phyloP scores from a whole-genome alignment of 2,329 filamentous ascomycete species.

The Trichoderma harzianum region DNA sequence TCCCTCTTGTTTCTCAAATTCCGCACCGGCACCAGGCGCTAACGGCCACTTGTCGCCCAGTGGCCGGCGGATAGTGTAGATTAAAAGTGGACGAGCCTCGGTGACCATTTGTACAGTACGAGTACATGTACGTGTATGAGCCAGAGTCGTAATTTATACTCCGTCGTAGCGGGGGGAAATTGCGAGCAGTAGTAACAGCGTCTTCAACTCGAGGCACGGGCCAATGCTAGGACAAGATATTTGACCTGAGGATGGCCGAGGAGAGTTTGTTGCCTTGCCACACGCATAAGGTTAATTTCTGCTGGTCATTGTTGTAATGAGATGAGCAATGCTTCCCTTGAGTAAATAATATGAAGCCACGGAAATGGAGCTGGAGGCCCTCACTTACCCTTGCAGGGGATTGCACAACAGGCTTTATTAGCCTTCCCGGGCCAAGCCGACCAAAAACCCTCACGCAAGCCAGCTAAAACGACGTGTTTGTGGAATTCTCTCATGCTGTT shows the following conservation, averaged over 20 bases:
- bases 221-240: background rate
- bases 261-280: background rate
- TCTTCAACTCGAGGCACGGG: background rate
- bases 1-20: background rate
- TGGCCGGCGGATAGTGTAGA: background rate
- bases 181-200: background rate
- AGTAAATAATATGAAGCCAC: background rate
- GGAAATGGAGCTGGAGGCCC: background rate
- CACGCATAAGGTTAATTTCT: background rate
- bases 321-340: background rate
- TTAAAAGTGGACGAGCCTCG: slow-evolving; percentile 3
- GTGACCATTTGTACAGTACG: background rate
- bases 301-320: background rate
- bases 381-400: background rate
- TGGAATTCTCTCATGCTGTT: background rate
- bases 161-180: background rate
- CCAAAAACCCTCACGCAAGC: background rate
- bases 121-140: background rate
- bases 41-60: background rate
- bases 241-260: background rate
- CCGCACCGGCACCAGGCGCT: background rate
- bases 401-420: background rate
- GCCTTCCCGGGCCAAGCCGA: background rate
- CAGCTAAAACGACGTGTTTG: background rate
- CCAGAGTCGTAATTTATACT: background rate